Evolutionary conservation across 306 rosid species (phyloP), one percentile per base, ranked within the genome.

Genomic region (Aeschynomene evenia): DNA sequence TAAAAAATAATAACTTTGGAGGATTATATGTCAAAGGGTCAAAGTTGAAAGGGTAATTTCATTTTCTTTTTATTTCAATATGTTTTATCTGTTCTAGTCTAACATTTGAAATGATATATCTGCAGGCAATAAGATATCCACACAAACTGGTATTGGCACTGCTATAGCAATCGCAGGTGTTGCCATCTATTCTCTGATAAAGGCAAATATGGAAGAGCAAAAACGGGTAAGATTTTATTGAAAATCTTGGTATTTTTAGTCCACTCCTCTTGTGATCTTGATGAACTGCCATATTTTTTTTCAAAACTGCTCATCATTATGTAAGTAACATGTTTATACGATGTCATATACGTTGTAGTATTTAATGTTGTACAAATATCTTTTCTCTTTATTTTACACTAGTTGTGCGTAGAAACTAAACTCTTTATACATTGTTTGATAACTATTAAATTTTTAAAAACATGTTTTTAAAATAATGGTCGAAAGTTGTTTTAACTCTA

Each of bases 141-240:
- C 91, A 21, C 91, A 86, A 72, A 86, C 96, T 31, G 91, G 96
- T 42, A 80, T 89, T 39, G 89, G 89, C 56, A 89, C 91, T 37
- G 83, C 62, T 2, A 84, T 89, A 54, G 96, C 96, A 68, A 89
- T 86, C 71, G 96, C 89, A 4, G 91, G 96, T 14, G 96, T 86
- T 52, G 96, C 96, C 68, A 65, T 89, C 24, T 89, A 89, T 77
- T 89, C 96, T 72, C 64, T 84, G 34, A 89, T 86, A 20, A 89
- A 89, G 76, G 96, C 96, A 43, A 82, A 86, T 71, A 42, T 86
- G 31, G 96, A 91, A 82, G 97, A 84, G 73, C 20, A 83, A 58
- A 91, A 85, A 72, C 58, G 79, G 83, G 97, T 86, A 61, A 53
- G 73, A 7, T 19, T 40, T 43, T 70, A 37, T 37, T 10, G 7